phyloP scores from a whole-genome alignment of 192 early-diverging fungal species.

The Podochytrium sp. region DNA sequence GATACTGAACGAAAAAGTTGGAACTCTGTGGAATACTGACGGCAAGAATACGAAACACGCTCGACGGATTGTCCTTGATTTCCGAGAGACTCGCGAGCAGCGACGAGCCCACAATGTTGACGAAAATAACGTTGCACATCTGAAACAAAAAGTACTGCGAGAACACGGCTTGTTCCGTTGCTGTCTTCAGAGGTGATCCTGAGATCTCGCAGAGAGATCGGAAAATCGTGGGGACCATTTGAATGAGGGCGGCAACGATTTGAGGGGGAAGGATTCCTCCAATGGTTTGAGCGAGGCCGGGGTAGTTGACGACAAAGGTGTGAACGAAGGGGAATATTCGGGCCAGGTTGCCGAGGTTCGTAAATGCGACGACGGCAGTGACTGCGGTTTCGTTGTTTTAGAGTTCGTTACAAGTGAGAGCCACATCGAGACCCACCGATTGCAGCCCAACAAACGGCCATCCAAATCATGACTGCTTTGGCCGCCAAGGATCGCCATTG shows the following conservation, averaged over 20 bases:
- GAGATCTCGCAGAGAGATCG: constrained; percentile 60
- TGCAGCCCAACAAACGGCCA: constrained; percentile 76
- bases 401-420: background rate
- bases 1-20: constrained; percentile 84
- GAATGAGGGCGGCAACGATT: constrained; percentile 70
- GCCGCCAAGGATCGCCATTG: constrained; percentile 61
- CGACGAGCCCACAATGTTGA: constrained; percentile 76
- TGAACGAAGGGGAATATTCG: constrained; percentile 58
- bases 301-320: constrained; percentile 39
- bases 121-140: constrained; percentile 80
- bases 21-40: constrained; percentile 71
- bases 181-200: constrained; percentile 60
- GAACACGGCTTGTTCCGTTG: constrained; percentile 65
- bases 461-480: constrained; percentile 48
- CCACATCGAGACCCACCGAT: constrained; percentile 54
- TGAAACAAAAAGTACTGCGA: constrained; percentile 67
- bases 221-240: constrained; percentile 68
- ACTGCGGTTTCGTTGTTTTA: too few species aligned
- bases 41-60: constrained; percentile 53
- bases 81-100: constrained; percentile 54
- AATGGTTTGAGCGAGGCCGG: constrained; percentile 57
- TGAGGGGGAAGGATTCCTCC: constrained; percentile 78
- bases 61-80: constrained; percentile 57
- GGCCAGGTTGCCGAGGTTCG: constrained; percentile 56
- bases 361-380: constrained; percentile 55